These are phyloP conservation scores for Tolypocladium sp. DNA, from an alignment of 2,329 filamentous ascomycete genomes.

Conservation along the genomic window DNA sequence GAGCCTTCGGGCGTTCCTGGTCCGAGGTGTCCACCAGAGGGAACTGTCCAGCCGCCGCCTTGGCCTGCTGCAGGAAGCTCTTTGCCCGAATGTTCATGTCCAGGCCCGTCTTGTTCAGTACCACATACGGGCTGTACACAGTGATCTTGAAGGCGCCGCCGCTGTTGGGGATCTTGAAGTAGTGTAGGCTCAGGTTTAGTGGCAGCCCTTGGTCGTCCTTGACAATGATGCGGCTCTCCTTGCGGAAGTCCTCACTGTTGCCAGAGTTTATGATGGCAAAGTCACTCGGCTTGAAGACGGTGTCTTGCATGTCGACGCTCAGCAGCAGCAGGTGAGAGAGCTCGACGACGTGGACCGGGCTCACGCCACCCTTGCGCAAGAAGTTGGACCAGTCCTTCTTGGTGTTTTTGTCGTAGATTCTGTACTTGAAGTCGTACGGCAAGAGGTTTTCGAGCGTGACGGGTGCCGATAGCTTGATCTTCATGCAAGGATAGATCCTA, in stretches of 20 bases:
- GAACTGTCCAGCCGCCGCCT: slow-evolving; percentile 73
- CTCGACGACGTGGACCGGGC: slow-evolving; percentile 94
- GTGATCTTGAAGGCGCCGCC: slow-evolving; percentile 95
- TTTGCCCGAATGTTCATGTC: slow-evolving; percentile 84
- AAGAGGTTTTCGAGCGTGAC: slow-evolving; percentile 90
- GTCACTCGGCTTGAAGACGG: slow-evolving; percentile 86
- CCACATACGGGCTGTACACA: slow-evolving; percentile 87
- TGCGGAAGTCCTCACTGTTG: slow-evolving; percentile 76
- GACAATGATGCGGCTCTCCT: slow-evolving; percentile 68
- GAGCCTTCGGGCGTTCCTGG: slow-evolving; percentile 57
- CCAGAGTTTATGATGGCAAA: slow-evolving; percentile 96
- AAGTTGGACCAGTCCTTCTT: slow-evolving; percentile 99
- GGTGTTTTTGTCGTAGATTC: slow-evolving; percentile 97
- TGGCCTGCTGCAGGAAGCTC: slow-evolving; percentile 75
- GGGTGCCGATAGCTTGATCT: slow-evolving; percentile 80
- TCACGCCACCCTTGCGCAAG: slow-evolving; percentile 88
- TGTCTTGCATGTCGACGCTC: slow-evolving; percentile 95
- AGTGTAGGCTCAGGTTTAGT: slow-evolving; percentile 78
- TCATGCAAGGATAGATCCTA: slow-evolving; percentile 89
- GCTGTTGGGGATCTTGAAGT: slow-evolving; percentile 80
- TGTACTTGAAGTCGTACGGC: slow-evolving; percentile 97
- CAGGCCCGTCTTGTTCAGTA: slow-evolving; percentile 91
- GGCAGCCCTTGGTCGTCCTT: slow-evolving; percentile 78
- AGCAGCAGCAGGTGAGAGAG: slow-evolving; percentile 86
- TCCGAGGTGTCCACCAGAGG: slow-evolving; percentile 41